Percentiles rank a stretch among this genome's conserved stretches.
These are phyloP conservation scores for Cladosporium phlei DNA, from an alignment of 2,329 filamentous ascomycete species.

Conservation along the genomic window DNA sequence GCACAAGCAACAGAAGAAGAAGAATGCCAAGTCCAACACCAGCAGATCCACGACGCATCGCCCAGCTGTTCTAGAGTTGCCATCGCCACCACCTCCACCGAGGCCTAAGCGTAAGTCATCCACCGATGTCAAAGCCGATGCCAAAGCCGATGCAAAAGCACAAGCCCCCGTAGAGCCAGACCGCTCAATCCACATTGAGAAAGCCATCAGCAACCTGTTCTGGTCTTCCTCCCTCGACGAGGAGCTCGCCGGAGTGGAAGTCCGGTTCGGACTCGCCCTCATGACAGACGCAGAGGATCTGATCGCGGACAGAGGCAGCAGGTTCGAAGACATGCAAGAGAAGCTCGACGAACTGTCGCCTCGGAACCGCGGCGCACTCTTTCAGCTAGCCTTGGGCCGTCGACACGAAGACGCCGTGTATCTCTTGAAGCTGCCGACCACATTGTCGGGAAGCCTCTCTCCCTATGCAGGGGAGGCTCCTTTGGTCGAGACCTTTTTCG, in stretches of 20 bases:
- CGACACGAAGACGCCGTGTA: not conserved
- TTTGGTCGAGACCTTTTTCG: not conserved
- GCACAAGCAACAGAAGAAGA: conserved; percentile 9
- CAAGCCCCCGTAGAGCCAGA: not conserved
- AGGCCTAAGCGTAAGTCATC: not conserved
- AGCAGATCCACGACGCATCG: not conserved
- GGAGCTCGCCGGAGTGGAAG: not conserved
- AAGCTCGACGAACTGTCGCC: not conserved
- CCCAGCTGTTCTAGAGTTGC: not conserved
- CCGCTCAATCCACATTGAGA: not conserved
- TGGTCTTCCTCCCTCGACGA: not conserved
- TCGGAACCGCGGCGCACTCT: not conserved
- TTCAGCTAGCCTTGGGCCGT: not conserved
- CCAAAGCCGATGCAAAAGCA: not conserved
- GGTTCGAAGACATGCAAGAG: not conserved
- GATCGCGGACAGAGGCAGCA: not conserved
- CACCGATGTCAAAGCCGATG: no score
- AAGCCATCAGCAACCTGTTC: not conserved
- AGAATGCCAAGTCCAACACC: conserved; percentile 3
- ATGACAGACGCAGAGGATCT: not conserved
- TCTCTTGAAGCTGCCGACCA: conserved; percentile 2
- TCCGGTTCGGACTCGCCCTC: conserved; percentile 5
- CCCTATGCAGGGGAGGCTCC: not conserved
- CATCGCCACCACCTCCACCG: not conserved
- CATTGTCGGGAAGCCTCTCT: not conserved